These are phyloP conservation scores for Naematelia encephala DNA, from an alignment of 768 basidiomycete genomes.

Conservation along the genomic window DNA sequence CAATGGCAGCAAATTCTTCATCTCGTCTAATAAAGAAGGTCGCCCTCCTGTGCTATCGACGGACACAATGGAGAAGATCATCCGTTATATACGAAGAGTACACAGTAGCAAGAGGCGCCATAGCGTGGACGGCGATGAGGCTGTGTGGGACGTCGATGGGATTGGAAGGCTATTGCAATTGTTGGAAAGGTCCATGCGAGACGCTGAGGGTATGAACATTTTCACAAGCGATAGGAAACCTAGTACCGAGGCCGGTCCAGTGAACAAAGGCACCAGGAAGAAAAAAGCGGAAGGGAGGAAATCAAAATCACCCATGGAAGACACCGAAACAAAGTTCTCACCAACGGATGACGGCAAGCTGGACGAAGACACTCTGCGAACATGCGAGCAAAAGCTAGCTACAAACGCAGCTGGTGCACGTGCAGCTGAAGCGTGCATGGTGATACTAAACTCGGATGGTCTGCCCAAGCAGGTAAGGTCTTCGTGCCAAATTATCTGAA, in stretches of 20 bases:
- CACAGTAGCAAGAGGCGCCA: slow-evolving; percentile 64
- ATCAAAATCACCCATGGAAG: slow-evolving; percentile 8
- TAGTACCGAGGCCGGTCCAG: slow-evolving; percentile 8
- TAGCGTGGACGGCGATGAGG: slow-evolving; percentile 54
- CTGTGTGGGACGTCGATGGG: slow-evolving; percentile 63
- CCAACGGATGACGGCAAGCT: slow-evolving; percentile 46
- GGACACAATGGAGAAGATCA: slow-evolving; percentile 37
- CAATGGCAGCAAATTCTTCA: slow-evolving; percentile 50
- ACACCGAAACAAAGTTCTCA: slow-evolving; percentile 11
- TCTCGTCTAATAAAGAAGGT: slow-evolving; percentile 15
- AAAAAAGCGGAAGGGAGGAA: slow-evolving; percentile 50
- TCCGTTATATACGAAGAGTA: slow-evolving; percentile 49
- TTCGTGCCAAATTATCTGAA: not conserved
- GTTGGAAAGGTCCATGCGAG: slow-evolving; percentile 72
- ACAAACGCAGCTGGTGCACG: slow-evolving; percentile 60
- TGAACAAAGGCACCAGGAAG: slow-evolving; percentile 48
- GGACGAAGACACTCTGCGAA: slow-evolving; percentile 44
- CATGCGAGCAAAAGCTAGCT: slow-evolving; percentile 56
- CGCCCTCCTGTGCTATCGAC: slow-evolving; percentile 62
- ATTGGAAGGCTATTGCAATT: slow-evolving; percentile 70
- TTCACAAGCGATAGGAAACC: slow-evolving; percentile 59
- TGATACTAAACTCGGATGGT: slow-evolving; percentile 71
- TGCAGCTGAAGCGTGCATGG: slow-evolving; percentile 79
- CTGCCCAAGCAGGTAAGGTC: slow-evolving; percentile 75
- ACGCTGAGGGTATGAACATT: slow-evolving; percentile 71